A percentile compares a stretch with the other conserved stretches of the same genome.
phyloP scores from a whole-genome alignment of 2,329 filamentous ascomycete species.

The Cercospora brassicicola region DNA sequence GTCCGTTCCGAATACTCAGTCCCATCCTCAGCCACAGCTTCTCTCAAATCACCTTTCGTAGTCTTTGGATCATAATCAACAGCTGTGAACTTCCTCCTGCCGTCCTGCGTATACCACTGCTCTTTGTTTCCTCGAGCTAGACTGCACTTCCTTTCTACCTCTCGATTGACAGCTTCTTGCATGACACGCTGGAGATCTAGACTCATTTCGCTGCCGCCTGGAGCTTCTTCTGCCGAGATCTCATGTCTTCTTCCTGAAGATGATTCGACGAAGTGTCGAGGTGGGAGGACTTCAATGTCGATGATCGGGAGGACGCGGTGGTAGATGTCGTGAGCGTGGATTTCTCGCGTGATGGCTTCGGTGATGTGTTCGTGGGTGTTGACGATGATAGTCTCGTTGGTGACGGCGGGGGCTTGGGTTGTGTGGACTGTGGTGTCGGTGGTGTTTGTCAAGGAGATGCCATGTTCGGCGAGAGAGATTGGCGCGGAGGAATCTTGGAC shows the following conservation, averaged over 20 bases:
- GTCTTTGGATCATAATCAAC: slow-evolving; percentile 38
- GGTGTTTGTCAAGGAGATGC: slow-evolving; percentile 35
- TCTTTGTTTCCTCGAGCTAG: background rate
- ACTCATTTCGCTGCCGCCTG: slow-evolving; percentile 17
- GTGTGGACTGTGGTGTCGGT: slow-evolving; percentile 42
- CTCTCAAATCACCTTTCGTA: slow-evolving; percentile 44
- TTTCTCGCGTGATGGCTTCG: slow-evolving; percentile 53
- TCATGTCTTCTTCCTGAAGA: slow-evolving; percentile 46
- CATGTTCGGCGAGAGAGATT: slow-evolving; percentile 12
- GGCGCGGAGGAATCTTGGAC: slow-evolving; percentile 19
- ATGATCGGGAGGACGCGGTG: slow-evolving; percentile 56
- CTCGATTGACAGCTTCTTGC: slow-evolving; percentile 37
- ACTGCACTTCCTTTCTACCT: slow-evolving; percentile 24
- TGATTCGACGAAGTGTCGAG: slow-evolving; percentile 51
- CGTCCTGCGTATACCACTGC: background rate
- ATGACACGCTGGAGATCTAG: slow-evolving; percentile 37
- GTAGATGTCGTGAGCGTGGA: slow-evolving; percentile 55
- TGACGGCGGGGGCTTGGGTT: slow-evolving; percentile 47
- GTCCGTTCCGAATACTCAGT: slow-evolving; percentile 46
- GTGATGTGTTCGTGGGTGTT: slow-evolving; percentile 50
- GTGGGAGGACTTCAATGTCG: slow-evolving; percentile 55
- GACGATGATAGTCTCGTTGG: slow-evolving; percentile 51
- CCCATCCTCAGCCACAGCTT: slow-evolving; percentile 40
- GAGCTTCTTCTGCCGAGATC: slow-evolving; percentile 45
- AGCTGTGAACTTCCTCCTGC: slow-evolving; percentile 38